Conservation (phyloP, 1,139 yeast species). For the Diutina pseudorugosa region DNA sequence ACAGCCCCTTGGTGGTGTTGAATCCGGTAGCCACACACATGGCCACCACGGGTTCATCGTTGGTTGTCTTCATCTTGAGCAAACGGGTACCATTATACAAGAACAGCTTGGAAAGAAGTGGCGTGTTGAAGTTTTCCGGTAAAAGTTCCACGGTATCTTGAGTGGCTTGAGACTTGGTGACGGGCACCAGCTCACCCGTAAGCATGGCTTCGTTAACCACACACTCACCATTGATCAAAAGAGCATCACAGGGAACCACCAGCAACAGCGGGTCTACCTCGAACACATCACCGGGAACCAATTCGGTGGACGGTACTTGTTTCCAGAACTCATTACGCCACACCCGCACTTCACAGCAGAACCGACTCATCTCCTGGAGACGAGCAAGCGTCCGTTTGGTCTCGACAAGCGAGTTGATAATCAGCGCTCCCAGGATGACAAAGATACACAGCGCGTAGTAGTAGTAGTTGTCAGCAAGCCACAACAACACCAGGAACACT, state of each 20-base stretch:
- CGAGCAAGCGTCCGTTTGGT: slow-evolving; percentile 67
- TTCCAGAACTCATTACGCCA: slow-evolving; percentile 94
- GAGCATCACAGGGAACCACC: slow-evolving; percentile 78
- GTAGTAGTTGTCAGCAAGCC: slow-evolving; percentile 88
- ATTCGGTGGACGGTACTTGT: slow-evolving; percentile 61
- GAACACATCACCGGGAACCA: slow-evolving; percentile 92
- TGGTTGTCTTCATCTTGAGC: slow-evolving; percentile 59
- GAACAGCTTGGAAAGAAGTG: slow-evolving; percentile 58
- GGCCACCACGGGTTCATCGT: slow-evolving; percentile 72
- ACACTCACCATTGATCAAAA: slow-evolving; percentile 81
- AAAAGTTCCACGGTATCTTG: slow-evolving; percentile 47
- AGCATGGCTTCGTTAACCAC: slow-evolving; percentile 92
- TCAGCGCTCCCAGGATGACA: slow-evolving; percentile 69
- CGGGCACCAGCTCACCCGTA: slow-evolving; percentile 97
- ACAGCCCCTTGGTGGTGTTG: slow-evolving; percentile 90
- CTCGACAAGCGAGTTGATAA: slow-evolving; percentile 69
- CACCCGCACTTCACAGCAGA: slow-evolving; percentile 73
- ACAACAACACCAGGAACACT: slow-evolving; percentile 75
- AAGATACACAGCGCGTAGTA: slow-evolving; percentile 92
- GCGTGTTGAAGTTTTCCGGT: slow-evolving; percentile 49
- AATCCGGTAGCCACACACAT: slow-evolving; percentile 85
- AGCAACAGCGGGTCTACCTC: slow-evolving; percentile 79
- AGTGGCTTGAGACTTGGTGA: slow-evolving; percentile 61
- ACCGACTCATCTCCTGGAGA: slow-evolving; percentile 60
- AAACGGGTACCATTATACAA: slow-evolving; percentile 83